Evolutionary conservation across 2,329 filamentous ascomycete species (phyloP), one percentile per base, ranked within the genome.

Genomic region (Conoideocrella luteorostrata): DNA sequence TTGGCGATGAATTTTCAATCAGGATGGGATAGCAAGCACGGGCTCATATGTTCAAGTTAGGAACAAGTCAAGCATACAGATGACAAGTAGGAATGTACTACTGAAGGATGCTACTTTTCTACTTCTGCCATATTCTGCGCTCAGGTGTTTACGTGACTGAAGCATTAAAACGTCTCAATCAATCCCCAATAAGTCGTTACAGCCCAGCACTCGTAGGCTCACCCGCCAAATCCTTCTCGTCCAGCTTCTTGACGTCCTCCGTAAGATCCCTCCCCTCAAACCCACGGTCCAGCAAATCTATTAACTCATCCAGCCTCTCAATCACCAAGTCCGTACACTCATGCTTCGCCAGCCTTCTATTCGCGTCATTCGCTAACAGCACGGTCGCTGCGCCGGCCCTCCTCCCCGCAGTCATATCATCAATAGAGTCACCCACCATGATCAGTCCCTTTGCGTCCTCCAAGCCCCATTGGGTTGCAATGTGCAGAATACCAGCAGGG

Each of bases 341-440:
- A 58, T 94, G 86, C 20, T 77, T 71, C 7, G 73, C 78, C 46
- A 95, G 60, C 51, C 84, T 74, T 44, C 63, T 64, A 59, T 95
- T 95, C n/a, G 76, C 82, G n/a, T 87, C 80, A 56, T 94, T 94
- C 13, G 84, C 75, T 35, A 98, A 70, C 59, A 97, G 60, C n/a
- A 97, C 89, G 0, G 93, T 97, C 26, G 88, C 86, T 1, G 90
- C 88, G 1, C 91, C 91, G 0, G 91, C 91, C 41, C 72, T 74
- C 47, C 84, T 77, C 0, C 93, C 91, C 1, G 91, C 88, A 7
- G 84, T 86, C 80, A 97, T 94, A 60, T 98, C 93, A 61, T 97
- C 93, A 44, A 95, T 80, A 13, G 84, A 89, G 59, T 91, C 86
- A 4, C 86, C 86, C 18, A 82, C 79, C 79, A 83, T 83, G 52